These are phyloP conservation scores for Rhizopogon vinicolor DNA, from an alignment of 768 basidiomycete genomes.

Conservation along the genomic window DNA sequence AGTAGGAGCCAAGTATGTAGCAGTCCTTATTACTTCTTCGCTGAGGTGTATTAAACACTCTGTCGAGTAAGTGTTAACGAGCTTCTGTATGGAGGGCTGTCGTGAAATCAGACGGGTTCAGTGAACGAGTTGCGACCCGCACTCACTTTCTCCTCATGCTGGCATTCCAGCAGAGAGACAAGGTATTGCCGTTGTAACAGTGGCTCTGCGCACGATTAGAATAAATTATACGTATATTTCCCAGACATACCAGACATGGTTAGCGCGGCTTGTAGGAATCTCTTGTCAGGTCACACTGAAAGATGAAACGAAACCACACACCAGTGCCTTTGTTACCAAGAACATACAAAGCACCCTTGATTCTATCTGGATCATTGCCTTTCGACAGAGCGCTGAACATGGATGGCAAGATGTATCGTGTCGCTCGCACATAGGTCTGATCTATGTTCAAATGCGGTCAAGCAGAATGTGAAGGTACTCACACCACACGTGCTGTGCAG, in stretches of 20 bases:
- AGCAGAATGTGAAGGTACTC: conserved; percentile 20
- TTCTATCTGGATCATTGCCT: conserved; percentile 84
- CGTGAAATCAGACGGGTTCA: background rate
- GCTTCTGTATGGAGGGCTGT: conserved; percentile 74
- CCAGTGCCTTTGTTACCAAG: conserved; percentile 70
- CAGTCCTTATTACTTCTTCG: conserved; percentile 63
- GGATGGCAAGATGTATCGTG: conserved; percentile 55
- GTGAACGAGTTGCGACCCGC: background rate
- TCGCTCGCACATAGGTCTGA: conserved; percentile 70
- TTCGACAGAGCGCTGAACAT: conserved; percentile 59
- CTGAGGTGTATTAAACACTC: conserved; percentile 57
- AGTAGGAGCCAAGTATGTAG: conserved; percentile 48
- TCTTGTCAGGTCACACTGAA: background rate
- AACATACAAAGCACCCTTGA: conserved; percentile 91
- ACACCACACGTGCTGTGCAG: conserved; percentile 63
- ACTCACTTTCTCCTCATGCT: conserved; percentile 80
- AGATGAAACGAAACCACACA: conserved; percentile 24
- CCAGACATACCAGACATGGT: conserved; percentile 55
- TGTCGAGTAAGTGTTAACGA: conserved; percentile 52
- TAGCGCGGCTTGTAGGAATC: conserved; percentile 48
- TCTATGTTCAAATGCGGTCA: conserved; percentile 6
- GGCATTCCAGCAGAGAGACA: conserved; percentile 62
- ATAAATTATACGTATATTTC: conserved; percentile 3
- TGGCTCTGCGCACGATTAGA: conserved; percentile 40
- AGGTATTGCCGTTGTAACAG: conserved; percentile 54